phyloP scores from a whole-genome alignment of 345 rosid species.

The Limnanthes douglasii region DNA sequence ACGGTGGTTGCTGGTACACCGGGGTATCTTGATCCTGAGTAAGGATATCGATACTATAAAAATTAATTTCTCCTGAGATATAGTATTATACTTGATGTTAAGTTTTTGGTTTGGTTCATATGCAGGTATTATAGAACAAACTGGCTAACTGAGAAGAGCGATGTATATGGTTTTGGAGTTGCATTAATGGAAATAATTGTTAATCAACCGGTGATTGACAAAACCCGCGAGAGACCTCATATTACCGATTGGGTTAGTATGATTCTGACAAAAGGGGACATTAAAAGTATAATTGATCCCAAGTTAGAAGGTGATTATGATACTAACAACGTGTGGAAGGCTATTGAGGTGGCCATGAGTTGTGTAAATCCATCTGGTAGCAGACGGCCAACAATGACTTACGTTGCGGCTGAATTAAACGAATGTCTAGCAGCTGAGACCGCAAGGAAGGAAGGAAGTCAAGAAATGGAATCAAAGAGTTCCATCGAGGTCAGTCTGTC shows the following conservation, averaged over 20 bases:
- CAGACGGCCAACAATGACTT: no score
- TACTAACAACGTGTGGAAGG: neutral
- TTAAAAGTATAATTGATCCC: no score
- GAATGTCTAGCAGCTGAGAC: no score
- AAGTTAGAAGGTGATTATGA: neutral
- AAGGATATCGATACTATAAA: neutral
- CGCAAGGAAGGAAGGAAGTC: no score
- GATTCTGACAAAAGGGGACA: no score
- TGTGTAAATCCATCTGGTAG: no score
- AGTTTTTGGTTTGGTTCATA: neutral
- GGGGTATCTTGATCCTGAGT: constrained; percentile 12
- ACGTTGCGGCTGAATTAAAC: no score
- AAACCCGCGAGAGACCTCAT: neutral
- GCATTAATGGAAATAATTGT: neutral
- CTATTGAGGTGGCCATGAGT: neutral
- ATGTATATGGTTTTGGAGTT: neutral
- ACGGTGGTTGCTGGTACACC: neutral
- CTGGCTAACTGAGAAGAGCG: neutral
- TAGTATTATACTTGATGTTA: neutral
- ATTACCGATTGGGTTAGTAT: no score
- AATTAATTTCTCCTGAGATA: neutral
- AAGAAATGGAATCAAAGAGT: no score
- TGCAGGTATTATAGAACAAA: neutral
- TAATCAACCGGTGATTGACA: neutral
- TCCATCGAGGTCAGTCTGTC: no score